Conservation (phyloP, 768 basidiomycete species). For the Naganishia vishniacii region DNA sequence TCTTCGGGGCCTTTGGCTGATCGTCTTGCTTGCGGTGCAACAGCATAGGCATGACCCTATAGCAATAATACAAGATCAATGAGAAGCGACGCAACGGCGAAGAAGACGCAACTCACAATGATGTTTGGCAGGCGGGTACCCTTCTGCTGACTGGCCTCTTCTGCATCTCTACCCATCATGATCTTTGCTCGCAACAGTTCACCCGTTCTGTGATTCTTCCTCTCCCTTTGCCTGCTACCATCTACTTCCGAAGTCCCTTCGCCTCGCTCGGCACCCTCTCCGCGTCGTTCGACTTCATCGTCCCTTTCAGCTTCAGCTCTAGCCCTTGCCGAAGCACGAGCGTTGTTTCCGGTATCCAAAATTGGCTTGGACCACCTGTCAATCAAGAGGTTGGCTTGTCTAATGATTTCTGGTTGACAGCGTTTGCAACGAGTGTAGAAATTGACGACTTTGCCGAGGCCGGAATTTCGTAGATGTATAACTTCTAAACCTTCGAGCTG, state of each 20-base stretch:
- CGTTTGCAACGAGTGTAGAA: conserved; percentile 96
- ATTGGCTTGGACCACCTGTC: conserved; percentile 50
- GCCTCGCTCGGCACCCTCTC: conserved; percentile 5
- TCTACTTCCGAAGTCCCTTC: conserved; percentile 5
- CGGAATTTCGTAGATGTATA: conserved; percentile 73
- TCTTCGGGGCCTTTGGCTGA: conserved; percentile 15
- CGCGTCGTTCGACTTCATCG: conserved; percentile 10
- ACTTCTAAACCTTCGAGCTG: conserved; percentile 24
- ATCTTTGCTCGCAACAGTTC: conserved; percentile 13
- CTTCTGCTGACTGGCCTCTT: conserved; percentile 8
- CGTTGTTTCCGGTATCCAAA: conserved; percentile 31
- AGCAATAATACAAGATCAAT: background rate
- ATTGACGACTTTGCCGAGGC: conserved; percentile 77
- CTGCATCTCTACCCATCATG: conserved; percentile 5
- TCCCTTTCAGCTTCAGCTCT: conserved; percentile 20
- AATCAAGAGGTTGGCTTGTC: conserved; percentile 76
- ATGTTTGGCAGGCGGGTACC: conserved; percentile 17
- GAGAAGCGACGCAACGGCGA: no score
- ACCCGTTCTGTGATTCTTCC: conserved; percentile 8
- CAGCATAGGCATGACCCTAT: conserved; percentile 28
- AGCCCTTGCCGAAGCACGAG: conserved; percentile 3
- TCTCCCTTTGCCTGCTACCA: background rate
- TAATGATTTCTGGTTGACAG: conserved; percentile 71
- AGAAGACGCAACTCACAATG: conserved; percentile 21
- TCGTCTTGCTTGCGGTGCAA: conserved; percentile 22